A percentile compares a stretch with the other conserved stretches of the same genome.
These are phyloP conservation scores for Brettanomyces custersianus DNA, from an alignment of 805 yeast genomes.

Conservation along the genomic window DNA sequence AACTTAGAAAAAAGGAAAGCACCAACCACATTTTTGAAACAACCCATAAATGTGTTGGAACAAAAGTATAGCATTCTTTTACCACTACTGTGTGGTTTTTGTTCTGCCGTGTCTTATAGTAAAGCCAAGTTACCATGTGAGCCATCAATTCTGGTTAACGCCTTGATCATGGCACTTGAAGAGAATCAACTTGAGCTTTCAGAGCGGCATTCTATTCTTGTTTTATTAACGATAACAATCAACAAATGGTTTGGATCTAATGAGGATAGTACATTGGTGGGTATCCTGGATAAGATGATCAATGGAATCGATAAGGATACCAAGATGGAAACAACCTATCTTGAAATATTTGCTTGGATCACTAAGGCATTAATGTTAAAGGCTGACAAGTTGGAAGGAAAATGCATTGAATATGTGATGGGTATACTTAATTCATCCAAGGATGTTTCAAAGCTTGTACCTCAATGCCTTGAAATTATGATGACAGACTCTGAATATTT, in stretches of 20 bases:
- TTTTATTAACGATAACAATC: slow-evolving; percentile 42
- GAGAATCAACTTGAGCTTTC: slow-evolving; percentile 18
- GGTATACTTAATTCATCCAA: slow-evolving; percentile 22
- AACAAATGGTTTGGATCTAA: slow-evolving; percentile 41
- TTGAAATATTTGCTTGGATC: slow-evolving; percentile 63
- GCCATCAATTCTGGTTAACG: slow-evolving; percentile 10
- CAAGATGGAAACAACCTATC: slow-evolving; percentile 14
- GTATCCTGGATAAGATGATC: neutral
- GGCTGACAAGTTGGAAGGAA: slow-evolving; percentile 33
- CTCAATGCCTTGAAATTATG: slow-evolving; percentile 54
- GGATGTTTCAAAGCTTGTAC: slow-evolving; percentile 29
- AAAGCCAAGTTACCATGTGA: slow-evolving; percentile 18
- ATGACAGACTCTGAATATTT: slow-evolving; percentile 47
- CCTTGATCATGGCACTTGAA: slow-evolving; percentile 9
- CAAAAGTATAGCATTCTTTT: slow-evolving; percentile 21
- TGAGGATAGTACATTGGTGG: slow-evolving; percentile 2
- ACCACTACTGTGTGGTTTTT: slow-evolving; percentile 33
- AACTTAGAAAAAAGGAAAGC: neutral
- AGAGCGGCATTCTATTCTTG: slow-evolving; percentile 45
- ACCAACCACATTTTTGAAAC: neutral
- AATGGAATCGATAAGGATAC: too few relatives aligned
- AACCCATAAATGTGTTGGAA: neutral
- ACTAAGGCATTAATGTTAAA: slow-evolving; percentile 60
- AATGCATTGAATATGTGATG: slow-evolving; percentile 27
- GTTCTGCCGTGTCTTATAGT: slow-evolving; percentile 45